These are phyloP conservation scores for Xerocomus potaroensis DNA, from an alignment of 768 basidiomycete species.

Conservation along the genomic window DNA sequence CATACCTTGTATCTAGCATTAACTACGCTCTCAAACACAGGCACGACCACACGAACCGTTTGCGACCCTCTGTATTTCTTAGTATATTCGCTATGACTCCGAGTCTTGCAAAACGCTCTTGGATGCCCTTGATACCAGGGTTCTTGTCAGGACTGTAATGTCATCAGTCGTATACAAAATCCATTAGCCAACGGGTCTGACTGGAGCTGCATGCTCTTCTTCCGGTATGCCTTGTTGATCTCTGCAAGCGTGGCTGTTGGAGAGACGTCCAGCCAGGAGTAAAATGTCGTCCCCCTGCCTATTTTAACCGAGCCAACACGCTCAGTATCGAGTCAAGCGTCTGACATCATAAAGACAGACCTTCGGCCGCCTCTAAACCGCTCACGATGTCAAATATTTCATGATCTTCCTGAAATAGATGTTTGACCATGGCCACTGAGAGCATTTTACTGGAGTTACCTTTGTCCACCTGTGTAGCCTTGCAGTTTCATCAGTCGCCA, in stretches of 20 bases:
- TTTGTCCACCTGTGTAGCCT: constrained; percentile 65
- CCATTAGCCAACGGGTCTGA: constrained; percentile 37
- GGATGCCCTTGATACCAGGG: constrained; percentile 71
- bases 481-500: constrained; percentile 2
- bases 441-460: constrained; percentile 39
- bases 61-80: constrained; percentile 66
- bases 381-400: constrained; percentile 94
- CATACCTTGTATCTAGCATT: constrained; percentile 50
- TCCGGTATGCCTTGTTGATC: constrained; percentile 88
- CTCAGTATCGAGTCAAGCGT: constrained; percentile 2
- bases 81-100: constrained; percentile 84
- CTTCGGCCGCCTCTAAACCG: constrained; percentile 76
- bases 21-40: not conserved
- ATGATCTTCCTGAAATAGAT: constrained; percentile 69
- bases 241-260: constrained; percentile 68
- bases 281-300: constrained; percentile 92
- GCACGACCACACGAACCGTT: constrained; percentile 50
- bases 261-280: constrained; percentile 86
- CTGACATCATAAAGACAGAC: constrained; percentile 32
- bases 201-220: constrained; percentile 88
- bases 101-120: constrained; percentile 89
- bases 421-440: constrained; percentile 6
- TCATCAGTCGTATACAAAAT: constrained; percentile 4
- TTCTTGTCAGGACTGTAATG: constrained; percentile 88
- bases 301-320: not conserved